phyloP scores from a whole-genome alignment of 1,284 basidiomycete genomes.

The Erythrobasidium hasegawianum region DNA sequence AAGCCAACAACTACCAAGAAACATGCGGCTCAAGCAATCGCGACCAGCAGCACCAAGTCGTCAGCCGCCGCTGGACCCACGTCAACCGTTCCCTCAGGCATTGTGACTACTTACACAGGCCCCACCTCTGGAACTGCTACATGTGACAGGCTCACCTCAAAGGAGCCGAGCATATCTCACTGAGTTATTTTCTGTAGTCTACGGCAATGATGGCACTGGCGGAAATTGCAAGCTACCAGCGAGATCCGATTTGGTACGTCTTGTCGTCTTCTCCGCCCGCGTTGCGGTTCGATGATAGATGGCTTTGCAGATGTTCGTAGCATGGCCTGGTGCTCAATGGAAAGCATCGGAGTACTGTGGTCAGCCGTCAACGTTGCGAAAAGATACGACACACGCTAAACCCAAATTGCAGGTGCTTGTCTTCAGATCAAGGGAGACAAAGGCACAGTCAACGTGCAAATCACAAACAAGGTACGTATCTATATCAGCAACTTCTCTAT shows the following conservation, averaged over 20 bases:
- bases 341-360: not conserved
- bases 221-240: constrained; percentile 11
- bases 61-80: no score
- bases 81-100: no score
- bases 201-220: constrained; percentile 6
- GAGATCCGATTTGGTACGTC: not conserved
- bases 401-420: not conserved
- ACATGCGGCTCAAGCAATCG: no score
- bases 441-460: constrained; percentile 7
- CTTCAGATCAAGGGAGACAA: not conserved
- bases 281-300: no score
- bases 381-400: not conserved
- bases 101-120: not conserved
- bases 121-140: not conserved
- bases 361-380: not conserved
- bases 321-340: constrained; percentile 4
- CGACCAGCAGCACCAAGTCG: no score
- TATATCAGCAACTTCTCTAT: not conserved
- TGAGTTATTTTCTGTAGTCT: not conserved
- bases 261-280: no score
- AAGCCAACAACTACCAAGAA: no score
- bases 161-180: not conserved
- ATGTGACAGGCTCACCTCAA: not conserved
- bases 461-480: constrained; percentile 6
- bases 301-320: constrained; percentile 9